A percentile compares a stretch with the other conserved stretches of the same genome.
These are phyloP conservation scores for Mimosa bimucronata DNA, from an alignment of 306 rosid genomes.

Conservation along the genomic window DNA sequence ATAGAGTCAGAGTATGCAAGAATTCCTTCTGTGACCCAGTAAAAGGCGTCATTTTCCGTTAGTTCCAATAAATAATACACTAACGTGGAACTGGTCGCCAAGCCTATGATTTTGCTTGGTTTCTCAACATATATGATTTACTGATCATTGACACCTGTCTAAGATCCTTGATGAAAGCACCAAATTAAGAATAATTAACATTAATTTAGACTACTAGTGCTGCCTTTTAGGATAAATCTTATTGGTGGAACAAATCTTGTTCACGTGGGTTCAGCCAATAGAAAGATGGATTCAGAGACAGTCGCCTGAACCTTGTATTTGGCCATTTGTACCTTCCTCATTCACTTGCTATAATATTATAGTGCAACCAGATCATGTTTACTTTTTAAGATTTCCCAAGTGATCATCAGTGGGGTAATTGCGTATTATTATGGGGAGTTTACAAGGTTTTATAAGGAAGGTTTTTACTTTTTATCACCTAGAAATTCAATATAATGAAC, in stretches of 20 bases:
- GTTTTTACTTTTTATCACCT: too few relatives aligned
- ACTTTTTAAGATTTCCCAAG: not conserved
- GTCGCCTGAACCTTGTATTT: constrained; percentile 44
- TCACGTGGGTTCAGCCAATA: constrained; percentile 64
- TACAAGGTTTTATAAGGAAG: too few relatives aligned
- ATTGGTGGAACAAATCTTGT: constrained; percentile 52
- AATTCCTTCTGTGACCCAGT: too few relatives aligned
- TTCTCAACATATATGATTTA: constrained; percentile 46
- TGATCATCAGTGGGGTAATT: not conserved
- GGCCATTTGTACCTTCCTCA: too few relatives aligned
- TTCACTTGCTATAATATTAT: too few relatives aligned
- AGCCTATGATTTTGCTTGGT: too few relatives aligned
- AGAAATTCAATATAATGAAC: too few relatives aligned
- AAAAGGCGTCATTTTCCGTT: constrained; percentile 37
- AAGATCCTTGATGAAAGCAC: not conserved
- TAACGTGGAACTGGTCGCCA: constrained; percentile 1
- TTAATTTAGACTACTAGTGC: not conserved
- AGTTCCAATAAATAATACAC: constrained; percentile 43
- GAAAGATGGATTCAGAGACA: constrained; percentile 48
- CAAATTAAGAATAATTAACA: not conserved
- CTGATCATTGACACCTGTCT: constrained; percentile 80
- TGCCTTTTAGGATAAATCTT: constrained; percentile 48
- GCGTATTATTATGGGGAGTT: too few relatives aligned
- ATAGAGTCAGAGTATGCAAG: too few relatives aligned
- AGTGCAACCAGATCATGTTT: constrained; percentile 29